Evolutionary conservation across 306 rosid species (phyloP).

Genomic region (Abrus precatorius): DNA sequence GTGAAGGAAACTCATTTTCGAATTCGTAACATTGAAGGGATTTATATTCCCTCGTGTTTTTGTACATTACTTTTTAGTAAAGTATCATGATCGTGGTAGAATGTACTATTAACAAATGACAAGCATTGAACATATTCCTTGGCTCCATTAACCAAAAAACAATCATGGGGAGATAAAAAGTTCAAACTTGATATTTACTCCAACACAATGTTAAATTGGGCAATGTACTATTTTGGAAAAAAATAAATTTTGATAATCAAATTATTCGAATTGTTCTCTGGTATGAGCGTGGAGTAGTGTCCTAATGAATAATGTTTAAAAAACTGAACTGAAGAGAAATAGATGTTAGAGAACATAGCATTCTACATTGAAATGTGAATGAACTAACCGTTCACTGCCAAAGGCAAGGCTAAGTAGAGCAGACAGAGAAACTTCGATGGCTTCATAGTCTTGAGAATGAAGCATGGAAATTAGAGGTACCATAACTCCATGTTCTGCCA

Average conservation of each 20-base stretch:
- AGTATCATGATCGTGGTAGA: conserved; percentile 43
- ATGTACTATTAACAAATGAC: conserved; percentile 39
- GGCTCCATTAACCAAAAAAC: conserved; percentile 43
- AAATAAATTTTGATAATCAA: not conserved
- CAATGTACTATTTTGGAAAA: not conserved
- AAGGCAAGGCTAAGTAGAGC: conserved; percentile 73
- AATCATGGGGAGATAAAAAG: conserved; percentile 17
- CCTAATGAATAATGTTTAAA: not conserved
- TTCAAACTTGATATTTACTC: not conserved
- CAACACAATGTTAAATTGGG: not conserved
- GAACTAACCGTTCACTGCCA: conserved; percentile 75
- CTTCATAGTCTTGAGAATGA: conserved; percentile 57
- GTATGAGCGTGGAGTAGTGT: not conserved
- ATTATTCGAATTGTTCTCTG: not conserved
- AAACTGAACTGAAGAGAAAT: not conserved
- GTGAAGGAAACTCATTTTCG: not conserved
- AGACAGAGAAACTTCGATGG: conserved; percentile 67
- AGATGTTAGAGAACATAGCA: not conserved
- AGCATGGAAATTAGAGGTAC: conserved; percentile 70
- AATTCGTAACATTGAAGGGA: conserved; percentile 48
- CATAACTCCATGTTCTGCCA: conserved; percentile 62
- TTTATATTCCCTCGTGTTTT: conserved; percentile 27
- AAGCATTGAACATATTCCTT: conserved; percentile 52
- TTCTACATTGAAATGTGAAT: not conserved
- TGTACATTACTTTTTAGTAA: conserved; percentile 19